These are phyloP conservation scores for Rhizopogon rudus DNA, from an alignment of 768 basidiomycete genomes.

Conservation along the genomic window DNA sequence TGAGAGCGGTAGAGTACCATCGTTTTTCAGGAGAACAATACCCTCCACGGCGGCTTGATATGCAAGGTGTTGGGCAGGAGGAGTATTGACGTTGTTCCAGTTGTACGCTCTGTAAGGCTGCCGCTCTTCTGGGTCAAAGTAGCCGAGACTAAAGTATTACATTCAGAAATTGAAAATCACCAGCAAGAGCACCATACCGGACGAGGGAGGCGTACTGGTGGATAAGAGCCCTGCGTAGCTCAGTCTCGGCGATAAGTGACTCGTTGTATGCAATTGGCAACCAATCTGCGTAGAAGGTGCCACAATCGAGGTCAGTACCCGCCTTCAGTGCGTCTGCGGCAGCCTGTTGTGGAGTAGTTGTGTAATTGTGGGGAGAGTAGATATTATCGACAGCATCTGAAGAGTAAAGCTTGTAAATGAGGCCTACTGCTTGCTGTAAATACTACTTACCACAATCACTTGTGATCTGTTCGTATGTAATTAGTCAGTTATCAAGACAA, in stretches of 20 bases:
- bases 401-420: neutral
- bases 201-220: constrained; percentile 51
- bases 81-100: constrained; percentile 46
- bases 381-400: constrained; percentile 33
- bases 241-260: constrained; percentile 38
- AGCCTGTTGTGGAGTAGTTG: constrained; percentile 38
- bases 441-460: constrained; percentile 48
- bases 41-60: constrained; percentile 48
- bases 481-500: neutral
- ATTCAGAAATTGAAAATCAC: neutral
- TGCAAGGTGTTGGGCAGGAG: constrained; percentile 42
- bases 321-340: constrained; percentile 47
- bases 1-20: constrained; percentile 50
- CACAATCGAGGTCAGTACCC: constrained; percentile 54
- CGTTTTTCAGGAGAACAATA: constrained; percentile 60
- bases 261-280: constrained; percentile 46
- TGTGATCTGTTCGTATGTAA: constrained; percentile 19
- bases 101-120: constrained; percentile 49
- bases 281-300: constrained; percentile 38
- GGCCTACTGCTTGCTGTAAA: too few relatives aligned
- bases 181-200: constrained; percentile 29
- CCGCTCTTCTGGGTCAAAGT: constrained; percentile 45
- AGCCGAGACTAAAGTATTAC: constrained; percentile 40
- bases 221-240: constrained; percentile 38
- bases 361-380: constrained; percentile 44